Conservation (phyloP, 495 filamentous ascomycete species). For the Penicillium paradoxum region DNA sequence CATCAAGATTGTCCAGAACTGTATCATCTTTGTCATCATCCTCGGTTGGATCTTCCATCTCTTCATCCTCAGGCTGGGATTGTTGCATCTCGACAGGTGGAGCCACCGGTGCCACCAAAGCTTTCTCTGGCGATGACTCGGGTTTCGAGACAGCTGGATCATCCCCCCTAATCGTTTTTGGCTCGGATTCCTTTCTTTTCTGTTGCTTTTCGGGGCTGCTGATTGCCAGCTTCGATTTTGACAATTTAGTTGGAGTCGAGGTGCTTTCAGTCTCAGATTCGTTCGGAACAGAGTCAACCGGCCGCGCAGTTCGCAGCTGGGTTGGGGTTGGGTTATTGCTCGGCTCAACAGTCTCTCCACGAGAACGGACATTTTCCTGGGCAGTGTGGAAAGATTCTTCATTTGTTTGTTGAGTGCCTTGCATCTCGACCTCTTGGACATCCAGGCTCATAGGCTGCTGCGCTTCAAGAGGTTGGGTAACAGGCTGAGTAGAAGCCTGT, state of each 20-base stretch:
- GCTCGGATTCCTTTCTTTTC: conserved; percentile 7
- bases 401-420: conserved; percentile 47
- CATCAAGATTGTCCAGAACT: conserved; percentile 48
- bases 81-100: conserved; percentile 15
- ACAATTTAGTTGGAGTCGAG: conserved; percentile 13
- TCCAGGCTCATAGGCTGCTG: conserved; percentile 33
- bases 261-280: conserved; percentile 14
- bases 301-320: conserved; percentile 9
- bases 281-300: conserved; percentile 5
- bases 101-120: conserved; percentile 6
- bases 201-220: conserved; percentile 12
- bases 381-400: conserved; percentile 65
- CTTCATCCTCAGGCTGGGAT: conserved; percentile 15
- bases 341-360: conserved; percentile 37
- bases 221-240: conserved; percentile 1
- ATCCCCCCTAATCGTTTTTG: conserved; percentile 1
- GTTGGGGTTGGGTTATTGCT: conserved; percentile 23
- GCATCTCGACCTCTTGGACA: conserved; percentile 20
- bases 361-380: conserved; percentile 51
- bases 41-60: conserved; percentile 19
- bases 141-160: background rate
- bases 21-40: conserved; percentile 43
- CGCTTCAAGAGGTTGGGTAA: conserved; percentile 32
- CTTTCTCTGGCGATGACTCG: conserved; percentile 20
- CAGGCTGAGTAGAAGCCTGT: conserved; percentile 33